Evolutionary conservation across 2,329 filamentous ascomycete genomes (phyloP).

Genomic region (Exophiala mesophila): DNA sequence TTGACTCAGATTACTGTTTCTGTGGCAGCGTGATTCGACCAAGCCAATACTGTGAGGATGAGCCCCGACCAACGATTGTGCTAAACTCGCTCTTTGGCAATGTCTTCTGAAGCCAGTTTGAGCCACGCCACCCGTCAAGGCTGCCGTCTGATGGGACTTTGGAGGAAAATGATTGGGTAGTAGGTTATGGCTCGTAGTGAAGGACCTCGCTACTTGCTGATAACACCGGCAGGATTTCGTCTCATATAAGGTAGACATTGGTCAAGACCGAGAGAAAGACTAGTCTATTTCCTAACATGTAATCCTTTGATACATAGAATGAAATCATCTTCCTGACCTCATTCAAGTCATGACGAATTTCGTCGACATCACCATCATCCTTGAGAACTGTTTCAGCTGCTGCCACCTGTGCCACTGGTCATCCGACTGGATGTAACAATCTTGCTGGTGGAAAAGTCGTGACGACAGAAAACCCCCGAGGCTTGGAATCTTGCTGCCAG

Average conservation of each 20-base stretch:
- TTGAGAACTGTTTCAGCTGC: neutral
- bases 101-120: slow-evolving; percentile 33
- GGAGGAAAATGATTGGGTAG: no score
- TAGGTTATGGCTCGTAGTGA: no score
- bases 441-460: slow-evolving; percentile 3
- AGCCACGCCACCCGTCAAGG: slow-evolving; percentile 36
- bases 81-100: slow-evolving; percentile 25
- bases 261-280: no score
- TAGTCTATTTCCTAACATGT: slow-evolving; percentile 45
- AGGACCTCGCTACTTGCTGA: slow-evolving; percentile 43
- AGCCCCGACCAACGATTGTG: no score
- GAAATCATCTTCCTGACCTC: slow-evolving; percentile 4
- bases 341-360: slow-evolving; percentile 2
- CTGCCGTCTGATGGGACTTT: slow-evolving; percentile 37
- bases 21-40: no score
- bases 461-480: slow-evolving; percentile 8
- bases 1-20: no score
- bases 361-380: neutral
- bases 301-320: slow-evolving; percentile 45
- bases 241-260: no score
- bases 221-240: no score
- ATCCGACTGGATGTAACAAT: slow-evolving; percentile 2
- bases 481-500: no score
- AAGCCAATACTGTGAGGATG: no score
- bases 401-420: neutral